Evolutionary conservation across 116 monocot species (phyloP), one percentile per base, ranked within the genome.

Genomic region (Papilionanthe hybrid): DNA sequence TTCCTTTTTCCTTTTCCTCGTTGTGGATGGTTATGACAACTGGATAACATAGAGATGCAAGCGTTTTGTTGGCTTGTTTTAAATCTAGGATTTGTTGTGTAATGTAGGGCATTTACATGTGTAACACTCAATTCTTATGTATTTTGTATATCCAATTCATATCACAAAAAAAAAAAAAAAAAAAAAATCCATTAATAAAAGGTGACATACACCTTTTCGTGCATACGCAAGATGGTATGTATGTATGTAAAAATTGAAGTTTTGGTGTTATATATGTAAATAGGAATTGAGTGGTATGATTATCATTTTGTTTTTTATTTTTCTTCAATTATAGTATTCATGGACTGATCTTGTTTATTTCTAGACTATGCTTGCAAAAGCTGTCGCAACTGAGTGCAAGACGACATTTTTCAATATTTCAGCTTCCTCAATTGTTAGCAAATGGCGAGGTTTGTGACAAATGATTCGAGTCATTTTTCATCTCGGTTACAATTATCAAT

Each of bases 401-500:
- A 98, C 98, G 17, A 98, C 98, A 1, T 98, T 98, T 85, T 98
- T 98, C 79, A 94, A 98, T 84, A 98, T 94, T 78, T 98, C 98
- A 72, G 98, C 98, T 65, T 98, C 98, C 48, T 98, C 98, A 77
- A 93, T 98, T 82, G 98, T 98, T 80, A 98, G 98, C 85, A 98
- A 98, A 84, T 98, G 98, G 94, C 94, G 98, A 44, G 98, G 98
- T 98, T 90, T 85, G 89, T 80, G 71, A 42, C 19, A 9, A 3
- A 47, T 60, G 20, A 75, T 25, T 75, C 0, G 27, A 4, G 41
- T 50, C 19, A 20, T 49, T 69, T 63, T 60, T 55, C 60, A 50
- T 76, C 32, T 78, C 80, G n/a, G 73, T 44, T 73, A 2, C 22
- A 44, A 43, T 71, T 37, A 20, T 73, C 73, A 73, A 44, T 73